Evolutionary conservation across 495 filamentous ascomycete genomes (phyloP).

Genomic region (Neurospora hispaniola): DNA sequence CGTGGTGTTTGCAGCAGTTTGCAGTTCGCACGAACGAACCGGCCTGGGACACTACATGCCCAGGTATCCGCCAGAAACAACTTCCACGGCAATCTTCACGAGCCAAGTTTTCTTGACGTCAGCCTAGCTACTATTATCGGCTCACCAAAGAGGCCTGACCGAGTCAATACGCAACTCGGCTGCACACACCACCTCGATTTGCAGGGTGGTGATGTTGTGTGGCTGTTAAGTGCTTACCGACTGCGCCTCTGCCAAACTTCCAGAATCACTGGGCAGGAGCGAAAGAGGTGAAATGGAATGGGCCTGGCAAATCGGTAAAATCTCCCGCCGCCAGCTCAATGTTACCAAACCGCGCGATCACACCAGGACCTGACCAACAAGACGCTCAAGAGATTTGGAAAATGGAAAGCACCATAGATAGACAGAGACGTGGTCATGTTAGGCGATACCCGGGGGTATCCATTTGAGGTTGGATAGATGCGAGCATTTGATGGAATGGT

Average conservation of each 20-base stretch:
- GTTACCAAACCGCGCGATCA: background rate
- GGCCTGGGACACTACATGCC: background rate
- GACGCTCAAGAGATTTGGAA: background rate
- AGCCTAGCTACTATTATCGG: background rate
- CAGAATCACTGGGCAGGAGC: background rate
- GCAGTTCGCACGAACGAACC: background rate
- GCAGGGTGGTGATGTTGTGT: background rate
- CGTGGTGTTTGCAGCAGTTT: background rate
- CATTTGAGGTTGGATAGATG: background rate
- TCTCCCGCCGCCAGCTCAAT: background rate
- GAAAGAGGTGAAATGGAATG: background rate
- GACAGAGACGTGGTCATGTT: background rate
- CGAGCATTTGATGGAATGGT: background rate
- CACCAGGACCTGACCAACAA: background rate
- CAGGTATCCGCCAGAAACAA: background rate
- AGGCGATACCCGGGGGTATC: background rate
- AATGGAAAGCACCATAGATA: background rate
- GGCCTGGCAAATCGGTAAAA: background rate
- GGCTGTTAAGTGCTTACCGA: background rate
- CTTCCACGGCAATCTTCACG: background rate
- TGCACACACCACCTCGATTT: background rate
- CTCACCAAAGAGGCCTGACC: background rate
- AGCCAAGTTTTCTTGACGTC: background rate
- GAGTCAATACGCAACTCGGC: background rate
- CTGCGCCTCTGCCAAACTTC: background rate